Evolutionary conservation across 176 grass and related monocot genomes (phyloP), one percentile per base, ranked within the genome.

Genomic region (Carex pumila): DNA sequence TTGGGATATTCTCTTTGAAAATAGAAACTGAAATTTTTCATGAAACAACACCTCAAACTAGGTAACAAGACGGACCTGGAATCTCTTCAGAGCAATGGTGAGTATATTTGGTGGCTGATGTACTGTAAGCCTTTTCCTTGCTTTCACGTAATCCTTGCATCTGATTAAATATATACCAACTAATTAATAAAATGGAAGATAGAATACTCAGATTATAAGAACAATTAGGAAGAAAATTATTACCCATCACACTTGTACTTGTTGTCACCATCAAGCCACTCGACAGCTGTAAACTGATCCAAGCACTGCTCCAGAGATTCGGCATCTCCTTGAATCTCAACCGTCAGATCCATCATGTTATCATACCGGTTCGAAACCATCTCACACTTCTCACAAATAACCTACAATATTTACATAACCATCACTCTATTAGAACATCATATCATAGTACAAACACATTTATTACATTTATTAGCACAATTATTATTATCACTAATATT

Each of bases 321-420:
- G 71, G 91, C 93, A 61, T 96, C 91, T 60, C 97, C 97, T 87
- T 96, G 97, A 92, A 99, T 99, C 94, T 99, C 97, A 90, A 99
- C 97, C 34, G 93, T 99, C 85, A 99, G 89, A 80, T 99, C 97
- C 97, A 99, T 99, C 97, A 99, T 99, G 83, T 96, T 95, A 49
- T 99, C 97, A 61, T 99, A 99, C 43, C 97, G 91, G 59, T 99
- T 99, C 68, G 97, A 99, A 62, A 96, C 85, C 86, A 89, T 92
- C 85, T 94, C 87, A 84, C 93, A 99, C 82, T 92, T 18, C 1
- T 88, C 91, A 87, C 93, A 99, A 39, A 88, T 94, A 78, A 96
- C 91, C 97, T 99, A 83, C 29, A 29, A 88, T 17, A 81, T 82
- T 34, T 58, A 66, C 84, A 84, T 59, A 76, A 68, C 12, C 25